Evolutionary conservation across 352 stramenopile genomes (phyloP).

Genomic region (Globisporangium camurandrum): DNA sequence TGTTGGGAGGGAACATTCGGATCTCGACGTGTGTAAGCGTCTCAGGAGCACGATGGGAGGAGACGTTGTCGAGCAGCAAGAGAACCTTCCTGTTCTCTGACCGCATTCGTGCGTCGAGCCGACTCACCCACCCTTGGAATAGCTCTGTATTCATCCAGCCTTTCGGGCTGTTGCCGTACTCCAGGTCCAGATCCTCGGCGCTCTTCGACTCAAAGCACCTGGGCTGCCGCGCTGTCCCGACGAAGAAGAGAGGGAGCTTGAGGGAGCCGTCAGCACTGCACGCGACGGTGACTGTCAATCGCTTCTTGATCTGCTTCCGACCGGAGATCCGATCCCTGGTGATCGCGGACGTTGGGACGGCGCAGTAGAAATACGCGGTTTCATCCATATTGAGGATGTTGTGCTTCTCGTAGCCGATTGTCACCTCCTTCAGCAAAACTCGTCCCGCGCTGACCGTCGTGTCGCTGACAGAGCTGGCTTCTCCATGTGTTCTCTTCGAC

Average conservation of each 20-base stretch:
- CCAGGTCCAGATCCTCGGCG: too few species aligned
- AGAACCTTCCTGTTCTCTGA: too few species aligned
- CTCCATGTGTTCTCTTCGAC: neutral
- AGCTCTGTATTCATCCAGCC: too few species aligned
- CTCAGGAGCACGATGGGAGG: too few species aligned
- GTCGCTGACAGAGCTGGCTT: neutral
- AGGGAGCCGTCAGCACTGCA: constrained; percentile 1
- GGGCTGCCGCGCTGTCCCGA: neutral
- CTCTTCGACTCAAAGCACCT: neutral
- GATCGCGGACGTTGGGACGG: neutral
- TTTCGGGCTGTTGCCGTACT: too few species aligned
- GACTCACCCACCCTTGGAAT: too few species aligned
- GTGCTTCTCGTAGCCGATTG: constrained; percentile 3
- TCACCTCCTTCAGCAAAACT: neutral
- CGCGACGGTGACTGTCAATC: neutral
- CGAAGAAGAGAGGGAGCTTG: neutral
- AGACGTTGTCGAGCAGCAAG: too few species aligned
- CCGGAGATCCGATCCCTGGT: neutral
- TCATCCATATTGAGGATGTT: constrained; percentile 6
- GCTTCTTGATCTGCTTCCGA: constrained; percentile 2
- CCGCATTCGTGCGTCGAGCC: too few species aligned
- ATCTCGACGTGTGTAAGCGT: too few species aligned
- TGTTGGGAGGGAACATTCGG: too few species aligned
- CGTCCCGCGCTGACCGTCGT: neutral
- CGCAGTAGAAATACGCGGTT: constrained; percentile 3